Evolutionary conservation across 352 stramenopile species (phyloP).

Genomic region (Phytophthora cajani): DNA sequence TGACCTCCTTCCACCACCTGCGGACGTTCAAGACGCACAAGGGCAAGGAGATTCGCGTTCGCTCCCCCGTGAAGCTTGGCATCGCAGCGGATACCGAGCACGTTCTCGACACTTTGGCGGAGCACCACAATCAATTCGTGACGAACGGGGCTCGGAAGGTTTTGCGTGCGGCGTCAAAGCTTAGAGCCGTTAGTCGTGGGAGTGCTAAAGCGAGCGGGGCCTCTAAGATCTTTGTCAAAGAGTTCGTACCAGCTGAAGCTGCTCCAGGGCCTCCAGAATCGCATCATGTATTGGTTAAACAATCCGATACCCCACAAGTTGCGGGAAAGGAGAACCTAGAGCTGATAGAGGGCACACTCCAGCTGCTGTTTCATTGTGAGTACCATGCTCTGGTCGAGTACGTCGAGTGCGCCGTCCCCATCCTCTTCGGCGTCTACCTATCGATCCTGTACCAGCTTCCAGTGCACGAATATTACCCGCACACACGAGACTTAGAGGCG

Average conservation of each 20-base stretch:
- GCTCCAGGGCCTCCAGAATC: not conserved
- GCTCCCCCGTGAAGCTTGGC: conserved; percentile 7
- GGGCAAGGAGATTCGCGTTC: conserved; percentile 17
- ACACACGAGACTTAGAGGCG: conserved; percentile 19
- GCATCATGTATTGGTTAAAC: not conserved
- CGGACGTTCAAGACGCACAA: conserved; percentile 15
- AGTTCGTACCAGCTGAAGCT: not conserved
- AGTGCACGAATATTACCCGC: conserved; percentile 25
- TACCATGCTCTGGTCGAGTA: conserved; percentile 35
- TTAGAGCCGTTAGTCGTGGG: not conserved
- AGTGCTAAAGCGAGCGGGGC: not conserved
- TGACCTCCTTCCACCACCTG: conserved; percentile 6
- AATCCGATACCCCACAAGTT: not conserved
- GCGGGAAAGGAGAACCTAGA: not conserved
- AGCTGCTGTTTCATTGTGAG: conserved; percentile 37
- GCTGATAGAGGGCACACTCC: conserved; percentile 18
- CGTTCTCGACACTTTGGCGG: conserved; percentile 16
- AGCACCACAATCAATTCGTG: not conserved
- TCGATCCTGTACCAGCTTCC: conserved; percentile 21
- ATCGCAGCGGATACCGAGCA: conserved; percentile 6
- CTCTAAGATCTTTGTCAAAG: not conserved
- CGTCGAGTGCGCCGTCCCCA: conserved; percentile 35
- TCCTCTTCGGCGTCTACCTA: conserved; percentile 28
- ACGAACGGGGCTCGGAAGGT: not conserved
- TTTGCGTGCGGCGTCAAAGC: not conserved